These are phyloP conservation scores for Gymnopus androsaceus DNA, from an alignment of 1,284 basidiomycete species.

Conservation along the genomic window DNA sequence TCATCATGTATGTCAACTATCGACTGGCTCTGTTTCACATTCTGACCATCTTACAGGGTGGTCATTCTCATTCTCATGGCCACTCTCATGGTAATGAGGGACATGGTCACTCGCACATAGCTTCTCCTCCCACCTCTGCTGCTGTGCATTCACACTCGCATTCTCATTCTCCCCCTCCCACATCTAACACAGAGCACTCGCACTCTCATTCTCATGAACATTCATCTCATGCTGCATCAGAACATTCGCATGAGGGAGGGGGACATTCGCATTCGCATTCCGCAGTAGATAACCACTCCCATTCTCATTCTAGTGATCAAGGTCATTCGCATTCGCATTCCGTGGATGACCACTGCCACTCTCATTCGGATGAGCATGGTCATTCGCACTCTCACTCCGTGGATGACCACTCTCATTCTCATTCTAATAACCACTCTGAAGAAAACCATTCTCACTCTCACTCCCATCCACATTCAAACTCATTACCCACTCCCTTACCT, in stretches of 20 bases:
- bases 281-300: conserved; percentile 23
- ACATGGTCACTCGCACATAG: conserved; percentile 28
- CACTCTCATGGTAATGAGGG: conserved; percentile 42
- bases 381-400: not conserved
- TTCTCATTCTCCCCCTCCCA: not conserved
- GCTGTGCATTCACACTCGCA: conserved; percentile 34
- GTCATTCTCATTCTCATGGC: conserved; percentile 58
- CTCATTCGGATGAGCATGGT: conserved; percentile 5
- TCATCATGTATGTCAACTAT: conserved; percentile 64
- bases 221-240: too few relatives aligned
- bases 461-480: conserved; percentile 11
- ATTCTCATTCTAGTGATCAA: conserved; percentile 30
- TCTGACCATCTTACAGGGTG: conserved; percentile 39
- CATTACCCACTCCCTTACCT: not conserved
- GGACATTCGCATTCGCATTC: conserved; percentile 16
- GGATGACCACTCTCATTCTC: not conserved
- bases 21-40: not conserved
- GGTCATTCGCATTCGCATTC: conserved; percentile 37
- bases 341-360: conserved; percentile 26
- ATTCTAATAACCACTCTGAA: conserved; percentile 13
- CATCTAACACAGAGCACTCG: conserved; percentile 19
- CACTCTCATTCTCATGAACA: conserved; percentile 26
- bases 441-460: conserved; percentile 34
- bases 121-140: conserved; percentile 22
- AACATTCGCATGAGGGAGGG: too few relatives aligned